These are phyloP conservation scores for Endocalyx cinctus DNA, from an alignment of 2,329 filamentous ascomycete genomes.

Conservation along the genomic window DNA sequence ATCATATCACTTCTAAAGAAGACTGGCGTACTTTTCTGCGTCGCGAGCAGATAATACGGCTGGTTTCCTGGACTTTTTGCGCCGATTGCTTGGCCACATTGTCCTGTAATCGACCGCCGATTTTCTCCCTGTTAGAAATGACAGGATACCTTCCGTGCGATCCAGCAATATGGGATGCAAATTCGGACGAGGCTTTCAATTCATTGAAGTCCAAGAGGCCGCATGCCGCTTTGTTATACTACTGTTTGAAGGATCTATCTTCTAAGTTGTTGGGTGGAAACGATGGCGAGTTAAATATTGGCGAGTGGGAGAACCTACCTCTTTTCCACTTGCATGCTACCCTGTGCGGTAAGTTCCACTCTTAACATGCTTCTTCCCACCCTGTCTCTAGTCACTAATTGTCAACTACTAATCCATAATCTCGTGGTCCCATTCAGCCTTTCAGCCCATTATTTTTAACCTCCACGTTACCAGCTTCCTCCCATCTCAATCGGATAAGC, in stretches of 20 bases:
- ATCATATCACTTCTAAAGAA: constrained; percentile 3
- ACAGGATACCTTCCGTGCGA: constrained; percentile 7
- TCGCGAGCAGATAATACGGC: constrained; percentile 3
- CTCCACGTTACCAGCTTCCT: neutral
- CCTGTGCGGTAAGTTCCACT: constrained; percentile 1
- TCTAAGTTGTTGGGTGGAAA: no score
- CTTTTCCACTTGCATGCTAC: neutral
- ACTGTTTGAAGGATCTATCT: no score
- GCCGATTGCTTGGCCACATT: constrained; percentile 5
- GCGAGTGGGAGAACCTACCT: neutral
- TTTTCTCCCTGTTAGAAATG: constrained; percentile 6
- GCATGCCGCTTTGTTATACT: no score
- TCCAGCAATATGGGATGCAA: constrained; percentile 1
- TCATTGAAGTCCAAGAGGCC: no score
- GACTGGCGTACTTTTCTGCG: constrained; percentile 4
- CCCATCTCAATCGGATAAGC: neutral
- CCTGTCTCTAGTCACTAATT: neutral
- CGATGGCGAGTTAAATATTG: no score
- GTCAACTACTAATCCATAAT: neutral
- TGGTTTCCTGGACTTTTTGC: constrained; percentile 6
- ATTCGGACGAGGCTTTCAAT: neutral
- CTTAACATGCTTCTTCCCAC: neutral
- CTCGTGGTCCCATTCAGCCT: no score
- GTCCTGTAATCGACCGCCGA: constrained; percentile 6
- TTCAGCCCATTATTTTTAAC: neutral